phyloP scores from a whole-genome alignment of 768 basidiomycete genomes.

The Dacryopinax primogenitus region DNA sequence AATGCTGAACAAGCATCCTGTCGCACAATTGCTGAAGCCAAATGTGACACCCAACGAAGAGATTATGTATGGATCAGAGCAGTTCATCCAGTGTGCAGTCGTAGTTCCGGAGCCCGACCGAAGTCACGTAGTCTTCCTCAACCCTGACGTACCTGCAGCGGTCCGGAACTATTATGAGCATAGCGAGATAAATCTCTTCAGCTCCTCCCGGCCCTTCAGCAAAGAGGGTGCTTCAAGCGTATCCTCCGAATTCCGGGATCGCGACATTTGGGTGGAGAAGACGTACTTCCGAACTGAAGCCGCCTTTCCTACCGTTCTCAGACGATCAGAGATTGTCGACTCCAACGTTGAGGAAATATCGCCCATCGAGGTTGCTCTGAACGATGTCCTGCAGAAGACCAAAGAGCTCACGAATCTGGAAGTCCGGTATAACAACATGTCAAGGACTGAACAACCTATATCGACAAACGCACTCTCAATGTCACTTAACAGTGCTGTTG shows the following conservation, averaged over 20 bases:
- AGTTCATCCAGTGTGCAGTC: conserved; percentile 79
- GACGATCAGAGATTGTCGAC: conserved; percentile 72
- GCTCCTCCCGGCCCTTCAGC: conserved; percentile 53
- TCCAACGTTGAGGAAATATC: conserved; percentile 63
- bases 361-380: conserved; percentile 69
- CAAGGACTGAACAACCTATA: conserved; percentile 58
- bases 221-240: conserved; percentile 42
- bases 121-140: conserved; percentile 61
- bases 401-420: conserved; percentile 60
- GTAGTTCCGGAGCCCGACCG: conserved; percentile 79
- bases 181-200: conserved; percentile 73
- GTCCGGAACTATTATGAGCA: conserved; percentile 81
- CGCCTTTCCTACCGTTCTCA: conserved; percentile 79
- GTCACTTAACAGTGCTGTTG: conserved; percentile 76
- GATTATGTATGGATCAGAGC: conserved; percentile 61
- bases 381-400: conserved; percentile 68
- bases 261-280: conserved; percentile 72
- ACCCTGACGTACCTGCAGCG: conserved; percentile 65
- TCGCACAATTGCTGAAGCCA: conserved; percentile 62
- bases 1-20: conserved; percentile 81
- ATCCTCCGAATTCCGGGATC: conserved; percentile 23
- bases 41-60: conserved; percentile 69
- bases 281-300: conserved; percentile 77
- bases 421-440: conserved; percentile 59
- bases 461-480: conserved; percentile 74